Conservation (phyloP, 805 yeast species). For the Danielozyma ontarioensis region DNA sequence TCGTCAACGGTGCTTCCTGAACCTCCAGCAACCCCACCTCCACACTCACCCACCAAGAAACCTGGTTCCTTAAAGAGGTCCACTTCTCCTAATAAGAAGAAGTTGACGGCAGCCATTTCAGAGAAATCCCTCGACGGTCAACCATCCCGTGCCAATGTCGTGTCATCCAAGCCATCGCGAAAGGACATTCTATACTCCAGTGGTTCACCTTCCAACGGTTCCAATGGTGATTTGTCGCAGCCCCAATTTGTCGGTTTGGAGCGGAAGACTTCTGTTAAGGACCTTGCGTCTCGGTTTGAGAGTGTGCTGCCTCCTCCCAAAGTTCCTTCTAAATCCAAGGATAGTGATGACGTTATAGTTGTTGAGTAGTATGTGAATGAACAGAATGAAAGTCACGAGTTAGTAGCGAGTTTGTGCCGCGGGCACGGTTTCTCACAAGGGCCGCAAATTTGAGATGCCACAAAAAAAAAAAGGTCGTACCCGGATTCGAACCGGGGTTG, state of each 20-base stretch:
- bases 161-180: conserved; percentile 18
- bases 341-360: conserved; percentile 1
- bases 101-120: conserved; percentile 13
- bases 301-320: conserved; percentile 10
- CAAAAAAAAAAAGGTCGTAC: conserved; percentile 61
- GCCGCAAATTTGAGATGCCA: too few relatives aligned
- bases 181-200: conserved; percentile 20
- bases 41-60: conserved; percentile 11
- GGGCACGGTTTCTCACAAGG: too few relatives aligned
- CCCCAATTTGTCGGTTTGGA: conserved; percentile 25
- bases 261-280: conserved; percentile 29
- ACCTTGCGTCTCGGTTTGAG: conserved; percentile 25
- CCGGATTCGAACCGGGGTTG: conserved; percentile 86
- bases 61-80: conserved; percentile 27
- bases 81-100: conserved; percentile 35
- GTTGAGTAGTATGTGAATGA: conserved; percentile 4
- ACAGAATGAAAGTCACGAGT: too few relatives aligned
- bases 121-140: conserved; percentile 5
- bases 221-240: conserved; percentile 17
- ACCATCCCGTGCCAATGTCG: conserved; percentile 5
- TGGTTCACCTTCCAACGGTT: conserved; percentile 5
- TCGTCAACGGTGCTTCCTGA: not conserved
- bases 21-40: conserved; percentile 14
- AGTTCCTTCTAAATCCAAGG: conserved; percentile 4
- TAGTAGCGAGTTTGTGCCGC: too few relatives aligned